phyloP scores from a whole-genome alignment of 2,329 filamentous ascomycete genomes.

The Cyphellophora attinorum region DNA sequence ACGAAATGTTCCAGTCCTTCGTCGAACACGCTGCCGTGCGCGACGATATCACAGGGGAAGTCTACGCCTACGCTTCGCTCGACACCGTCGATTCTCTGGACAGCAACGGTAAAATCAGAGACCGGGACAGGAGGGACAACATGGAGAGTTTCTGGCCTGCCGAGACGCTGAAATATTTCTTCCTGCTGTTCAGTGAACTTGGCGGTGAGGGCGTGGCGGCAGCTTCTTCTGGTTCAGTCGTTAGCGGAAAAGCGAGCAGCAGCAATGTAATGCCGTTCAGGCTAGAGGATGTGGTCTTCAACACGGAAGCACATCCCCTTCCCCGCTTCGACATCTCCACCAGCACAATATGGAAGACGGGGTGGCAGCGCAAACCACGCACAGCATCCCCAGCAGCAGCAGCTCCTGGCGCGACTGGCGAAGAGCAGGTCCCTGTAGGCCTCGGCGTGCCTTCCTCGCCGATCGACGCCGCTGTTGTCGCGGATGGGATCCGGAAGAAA shows the following conservation, averaged over 20 bases:
- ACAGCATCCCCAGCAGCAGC: not conserved
- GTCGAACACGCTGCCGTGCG: conserved; percentile 72
- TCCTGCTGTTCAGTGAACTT: conserved; percentile 75
- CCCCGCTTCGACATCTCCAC: conserved; percentile 70
- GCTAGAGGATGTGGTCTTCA: conserved; percentile 79
- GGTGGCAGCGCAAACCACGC: conserved; percentile 49
- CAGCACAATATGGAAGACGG: conserved; percentile 62
- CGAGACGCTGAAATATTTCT: conserved; percentile 96
- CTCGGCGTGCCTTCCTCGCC: too few relatives aligned
- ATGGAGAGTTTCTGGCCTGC: conserved; percentile 99
- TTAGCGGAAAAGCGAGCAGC: not conserved
- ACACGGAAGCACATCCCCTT: conserved; percentile 89
- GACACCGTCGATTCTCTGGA: too few relatives aligned
- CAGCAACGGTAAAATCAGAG: conserved; percentile 13
- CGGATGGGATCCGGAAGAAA: conserved; percentile 1
- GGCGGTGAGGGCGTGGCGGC: conserved; percentile 7
- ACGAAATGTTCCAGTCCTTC: conserved; percentile 96
- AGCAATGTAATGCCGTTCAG: conserved; percentile 66
- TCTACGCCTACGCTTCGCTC: conserved; percentile 17
- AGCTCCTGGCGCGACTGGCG: not conserved
- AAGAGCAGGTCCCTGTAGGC: not conserved
- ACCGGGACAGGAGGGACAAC: conserved; percentile 51
- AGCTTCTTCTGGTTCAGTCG: too few relatives aligned
- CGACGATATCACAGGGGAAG: conserved; percentile 42
- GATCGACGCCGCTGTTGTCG: not conserved